A percentile compares a stretch with the other conserved stretches of the same genome.
Evolutionary conservation across 2,329 filamentous ascomycete species (phyloP).

Genomic region (Corniculantispora saksenae): DNA sequence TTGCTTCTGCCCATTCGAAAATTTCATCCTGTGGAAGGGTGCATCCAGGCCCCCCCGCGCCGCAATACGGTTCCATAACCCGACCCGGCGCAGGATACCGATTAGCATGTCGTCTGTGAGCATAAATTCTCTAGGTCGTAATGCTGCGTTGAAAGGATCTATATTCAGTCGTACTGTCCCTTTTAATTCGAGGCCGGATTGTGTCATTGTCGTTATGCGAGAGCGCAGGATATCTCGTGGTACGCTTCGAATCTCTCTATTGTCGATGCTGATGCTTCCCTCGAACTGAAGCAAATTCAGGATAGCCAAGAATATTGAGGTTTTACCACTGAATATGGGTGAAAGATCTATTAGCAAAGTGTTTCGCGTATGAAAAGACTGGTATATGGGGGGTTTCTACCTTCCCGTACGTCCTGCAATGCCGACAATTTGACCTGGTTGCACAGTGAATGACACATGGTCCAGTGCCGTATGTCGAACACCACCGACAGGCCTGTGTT

Average conservation of each 20-base stretch:
- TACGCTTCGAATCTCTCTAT: slow-evolving; percentile 39
- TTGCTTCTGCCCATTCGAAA: slow-evolving; percentile 51
- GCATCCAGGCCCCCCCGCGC: neutral
- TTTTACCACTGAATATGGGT: neutral
- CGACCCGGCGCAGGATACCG: slow-evolving; percentile 16
- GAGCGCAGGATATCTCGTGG: slow-evolving; percentile 42
- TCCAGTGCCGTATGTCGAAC: slow-evolving; percentile 24
- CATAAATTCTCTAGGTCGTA: slow-evolving; percentile 17
- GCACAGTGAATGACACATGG: slow-evolving; percentile 29
- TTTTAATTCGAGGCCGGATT: slow-evolving; percentile 46
- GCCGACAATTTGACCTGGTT: slow-evolving; percentile 31
- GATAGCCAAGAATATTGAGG: neutral
- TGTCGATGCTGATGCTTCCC: slow-evolving; percentile 42
- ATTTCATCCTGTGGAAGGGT: slow-evolving; percentile 32
- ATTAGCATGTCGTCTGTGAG: slow-evolving; percentile 18
- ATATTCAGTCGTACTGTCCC: slow-evolving; percentile 47
- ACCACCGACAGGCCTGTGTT: neutral
- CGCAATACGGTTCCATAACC: neutral
- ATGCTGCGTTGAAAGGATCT: neutral
- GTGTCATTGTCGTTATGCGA: slow-evolving; percentile 44
- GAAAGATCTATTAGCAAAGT: neutral
- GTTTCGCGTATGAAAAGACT: too few relatives aligned
- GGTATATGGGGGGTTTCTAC: neutral
- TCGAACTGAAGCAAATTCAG: neutral
- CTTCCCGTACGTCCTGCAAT: slow-evolving; percentile 39